phyloP scores from a whole-genome alignment of 306 rosid genomes.

The Prunus mira region DNA sequence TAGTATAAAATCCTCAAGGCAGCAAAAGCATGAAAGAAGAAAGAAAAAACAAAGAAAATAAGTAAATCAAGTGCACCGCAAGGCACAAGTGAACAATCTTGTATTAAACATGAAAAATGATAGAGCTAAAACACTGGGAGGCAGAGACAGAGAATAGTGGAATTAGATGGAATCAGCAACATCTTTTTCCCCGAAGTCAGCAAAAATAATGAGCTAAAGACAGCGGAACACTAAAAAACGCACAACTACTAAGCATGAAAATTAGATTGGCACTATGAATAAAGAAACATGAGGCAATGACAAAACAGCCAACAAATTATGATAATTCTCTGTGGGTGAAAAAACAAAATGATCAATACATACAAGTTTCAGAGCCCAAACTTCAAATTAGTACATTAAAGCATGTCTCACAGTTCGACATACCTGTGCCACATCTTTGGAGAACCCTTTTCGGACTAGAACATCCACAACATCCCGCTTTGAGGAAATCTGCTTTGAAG shows the following conservation, averaged over 20 bases:
- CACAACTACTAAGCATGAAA: not conserved
- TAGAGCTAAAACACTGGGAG: not conserved
- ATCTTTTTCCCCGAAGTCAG: not conserved
- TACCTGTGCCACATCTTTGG: conserved; percentile 94
- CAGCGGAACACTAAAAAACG: not conserved
- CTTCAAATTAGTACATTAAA: not conserved
- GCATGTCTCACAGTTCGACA: not conserved
- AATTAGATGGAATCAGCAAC: not conserved
- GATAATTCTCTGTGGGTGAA: not conserved
- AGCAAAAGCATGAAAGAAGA: not conserved
- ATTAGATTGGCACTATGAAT: not conserved
- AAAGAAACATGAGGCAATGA: not conserved
- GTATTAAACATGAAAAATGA: not conserved
- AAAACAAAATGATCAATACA: not conserved
- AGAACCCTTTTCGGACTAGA: conserved; percentile 70
- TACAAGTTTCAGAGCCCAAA: not conserved
- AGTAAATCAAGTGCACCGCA: not conserved
- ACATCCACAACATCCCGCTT: conserved; percentile 62
- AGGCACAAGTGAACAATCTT: not conserved
- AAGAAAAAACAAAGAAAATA: not conserved
- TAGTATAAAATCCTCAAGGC: not conserved
- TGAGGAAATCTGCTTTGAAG: conserved; percentile 54
- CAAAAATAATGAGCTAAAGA: not conserved
- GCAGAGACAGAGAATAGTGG: not conserved
- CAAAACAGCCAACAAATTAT: not conserved